phyloP scores from a whole-genome alignment of 2,329 filamentous ascomycete species.

The Ascochyta rabiei region DNA sequence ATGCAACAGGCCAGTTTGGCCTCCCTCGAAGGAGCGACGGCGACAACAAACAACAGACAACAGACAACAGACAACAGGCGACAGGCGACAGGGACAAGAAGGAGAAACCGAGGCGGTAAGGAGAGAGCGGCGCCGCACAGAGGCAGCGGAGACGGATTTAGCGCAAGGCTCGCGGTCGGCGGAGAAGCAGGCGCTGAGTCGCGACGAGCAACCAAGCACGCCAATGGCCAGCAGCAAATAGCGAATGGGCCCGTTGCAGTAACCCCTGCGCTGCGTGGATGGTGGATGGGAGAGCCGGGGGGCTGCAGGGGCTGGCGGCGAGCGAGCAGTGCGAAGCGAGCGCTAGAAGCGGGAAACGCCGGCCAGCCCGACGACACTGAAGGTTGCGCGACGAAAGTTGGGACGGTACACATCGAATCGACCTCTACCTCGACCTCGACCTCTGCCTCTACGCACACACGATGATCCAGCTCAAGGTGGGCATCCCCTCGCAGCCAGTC shows the following conservation, averaged over 20 bases:
- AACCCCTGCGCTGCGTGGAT: background rate
- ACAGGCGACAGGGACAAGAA: constrained; percentile 26
- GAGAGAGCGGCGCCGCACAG: constrained; percentile 40
- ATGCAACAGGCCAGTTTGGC: constrained; percentile 29
- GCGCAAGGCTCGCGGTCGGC: constrained; percentile 24
- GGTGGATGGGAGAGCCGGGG: background rate
- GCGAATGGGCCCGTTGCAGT: background rate
- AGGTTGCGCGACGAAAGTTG: constrained; percentile 15
- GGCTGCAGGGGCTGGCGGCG: background rate
- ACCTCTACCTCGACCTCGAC: too few species aligned
- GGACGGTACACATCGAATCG: too few species aligned
- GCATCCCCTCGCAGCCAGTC: constrained; percentile 1
- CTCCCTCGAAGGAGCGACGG: constrained; percentile 15
- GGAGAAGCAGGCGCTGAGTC: constrained; percentile 23
- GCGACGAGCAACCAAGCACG: background rate
- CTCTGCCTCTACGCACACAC: constrained; percentile 18
- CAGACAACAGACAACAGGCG: constrained; percentile 16
- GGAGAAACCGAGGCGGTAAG: constrained; percentile 38
- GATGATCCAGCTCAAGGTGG: constrained; percentile 50
- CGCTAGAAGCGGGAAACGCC: constrained; percentile 13
- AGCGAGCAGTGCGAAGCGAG: constrained; percentile 14
- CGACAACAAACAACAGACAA: constrained; percentile 16
- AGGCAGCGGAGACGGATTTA: constrained; percentile 26
- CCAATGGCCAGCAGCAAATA: too few species aligned
- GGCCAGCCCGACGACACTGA: constrained; percentile 22